Evolutionary conservation across 176 grass and related monocot species (phyloP).

Genomic region (Bolboschoenus planiculmis): DNA sequence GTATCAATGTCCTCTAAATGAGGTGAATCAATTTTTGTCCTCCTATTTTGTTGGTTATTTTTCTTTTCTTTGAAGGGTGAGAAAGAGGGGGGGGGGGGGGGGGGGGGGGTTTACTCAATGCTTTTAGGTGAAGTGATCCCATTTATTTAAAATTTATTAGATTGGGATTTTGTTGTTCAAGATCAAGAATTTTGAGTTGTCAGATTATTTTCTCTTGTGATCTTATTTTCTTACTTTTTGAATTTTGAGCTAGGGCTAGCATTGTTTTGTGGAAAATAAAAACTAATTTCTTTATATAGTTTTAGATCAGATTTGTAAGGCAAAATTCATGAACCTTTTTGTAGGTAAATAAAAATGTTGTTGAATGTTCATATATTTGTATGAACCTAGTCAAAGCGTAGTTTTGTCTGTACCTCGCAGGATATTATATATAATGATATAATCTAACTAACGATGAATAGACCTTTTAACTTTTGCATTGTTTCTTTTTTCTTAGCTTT

Average conservation of each 20-base stretch:
- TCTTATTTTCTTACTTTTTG: background rate
- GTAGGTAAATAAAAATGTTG: background rate
- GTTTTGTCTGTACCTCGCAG: background rate
- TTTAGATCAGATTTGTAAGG: background rate
- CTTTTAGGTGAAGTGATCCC: background rate
- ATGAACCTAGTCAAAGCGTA: background rate
- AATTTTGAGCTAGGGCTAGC: background rate
- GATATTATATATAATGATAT: too few relatives aligned
- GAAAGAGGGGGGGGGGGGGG: too few relatives aligned
- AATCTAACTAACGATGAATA: too few relatives aligned
- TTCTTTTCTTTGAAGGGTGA: too few relatives aligned
- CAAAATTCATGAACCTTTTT: background rate
- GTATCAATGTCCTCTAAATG: background rate
- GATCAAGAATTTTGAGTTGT: background rate
- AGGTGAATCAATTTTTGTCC: conserved; percentile 15
- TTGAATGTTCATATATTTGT: background rate
- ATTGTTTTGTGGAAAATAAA: background rate
- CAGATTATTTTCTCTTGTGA: background rate
- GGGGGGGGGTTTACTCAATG: background rate
- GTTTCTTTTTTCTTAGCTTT: too few relatives aligned
- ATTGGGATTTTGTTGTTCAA: background rate
- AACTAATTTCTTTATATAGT: background rate
- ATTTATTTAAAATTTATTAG: background rate
- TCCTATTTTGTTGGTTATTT: background rate
- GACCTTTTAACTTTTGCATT: too few relatives aligned